A percentile compares a stretch with the other conserved stretches of the same genome.
phyloP scores from a whole-genome alignment of 768 basidiomycete genomes.

The Lactarius deliciosus region DNA sequence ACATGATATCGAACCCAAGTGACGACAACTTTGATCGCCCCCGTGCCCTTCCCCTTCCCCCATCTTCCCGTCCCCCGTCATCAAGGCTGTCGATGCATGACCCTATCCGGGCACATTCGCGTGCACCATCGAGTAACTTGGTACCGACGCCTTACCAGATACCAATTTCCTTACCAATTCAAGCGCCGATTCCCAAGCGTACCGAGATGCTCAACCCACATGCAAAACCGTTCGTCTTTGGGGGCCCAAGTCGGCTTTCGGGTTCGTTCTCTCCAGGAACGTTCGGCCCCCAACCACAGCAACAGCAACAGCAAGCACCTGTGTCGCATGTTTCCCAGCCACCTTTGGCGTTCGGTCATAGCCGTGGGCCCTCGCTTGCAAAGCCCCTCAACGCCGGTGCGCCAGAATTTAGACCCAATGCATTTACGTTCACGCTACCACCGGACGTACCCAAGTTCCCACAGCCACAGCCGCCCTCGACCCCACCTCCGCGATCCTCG shows the following conservation, averaged over 20 bases:
- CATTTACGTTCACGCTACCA: slow-evolving; percentile 77
- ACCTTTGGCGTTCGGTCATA: slow-evolving; percentile 33
- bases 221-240: slow-evolving; percentile 82
- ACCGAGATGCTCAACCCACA: slow-evolving; percentile 62
- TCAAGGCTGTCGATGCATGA: slow-evolving; percentile 61
- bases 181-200: slow-evolving; percentile 29
- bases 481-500: slow-evolving; percentile 39
- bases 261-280: slow-evolving; percentile 37
- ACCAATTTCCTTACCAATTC: slow-evolving; percentile 22
- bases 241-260: slow-evolving; percentile 43
- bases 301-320: slow-evolving; percentile 32
- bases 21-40: slow-evolving; percentile 53
- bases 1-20: slow-evolving; percentile 84
- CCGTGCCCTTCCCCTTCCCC: slow-evolving; percentile 8
- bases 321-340: slow-evolving; percentile 3
- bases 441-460: slow-evolving; percentile 62
- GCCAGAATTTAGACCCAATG: slow-evolving; percentile 74
- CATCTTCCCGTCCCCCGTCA: slow-evolving; percentile 43
- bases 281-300: slow-evolving; percentile 35
- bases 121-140: slow-evolving; percentile 34
- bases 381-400: slow-evolving; percentile 79
- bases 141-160: slow-evolving; percentile 23
- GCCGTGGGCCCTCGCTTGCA: slow-evolving; percentile 48
- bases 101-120: slow-evolving; percentile 64
- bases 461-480: slow-evolving; percentile 32